phyloP scores from a whole-genome alignment of 768 basidiomycete species.

The Pulveroboletus sp. region DNA sequence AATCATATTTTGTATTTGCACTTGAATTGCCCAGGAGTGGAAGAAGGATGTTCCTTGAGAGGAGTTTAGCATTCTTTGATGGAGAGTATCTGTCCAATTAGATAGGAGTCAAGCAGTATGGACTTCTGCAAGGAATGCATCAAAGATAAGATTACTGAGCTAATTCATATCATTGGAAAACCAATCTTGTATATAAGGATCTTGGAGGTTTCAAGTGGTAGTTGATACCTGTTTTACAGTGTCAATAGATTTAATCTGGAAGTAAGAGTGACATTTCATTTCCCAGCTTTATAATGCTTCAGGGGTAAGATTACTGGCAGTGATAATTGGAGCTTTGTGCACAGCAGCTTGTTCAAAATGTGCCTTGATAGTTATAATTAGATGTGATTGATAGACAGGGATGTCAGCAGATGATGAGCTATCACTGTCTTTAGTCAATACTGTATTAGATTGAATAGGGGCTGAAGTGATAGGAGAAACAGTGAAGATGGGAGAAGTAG shows the following conservation, averaged over 20 bases:
- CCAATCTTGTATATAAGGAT: conserved; percentile 5
- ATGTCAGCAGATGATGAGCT: too few species aligned
- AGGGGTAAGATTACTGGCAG: too few species aligned
- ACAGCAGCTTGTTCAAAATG: not conserved
- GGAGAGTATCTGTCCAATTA: not conserved
- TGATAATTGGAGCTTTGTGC: not conserved
- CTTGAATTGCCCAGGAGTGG: too few species aligned
- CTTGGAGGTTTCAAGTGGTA: not conserved
- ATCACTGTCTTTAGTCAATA: too few species aligned
- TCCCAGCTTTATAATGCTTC: not conserved
- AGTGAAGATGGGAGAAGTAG: too few species aligned
- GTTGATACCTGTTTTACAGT: not conserved
- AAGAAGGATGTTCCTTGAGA: too few species aligned
- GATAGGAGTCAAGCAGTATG: not conserved
- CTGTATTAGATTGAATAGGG: too few species aligned
- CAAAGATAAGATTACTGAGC: not conserved
- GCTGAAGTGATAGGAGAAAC: too few species aligned
- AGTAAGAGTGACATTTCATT: not conserved
- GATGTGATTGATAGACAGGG: too few species aligned
- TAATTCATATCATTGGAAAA: not conserved
- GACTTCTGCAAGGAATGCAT: too few species aligned
- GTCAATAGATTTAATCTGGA: not conserved
- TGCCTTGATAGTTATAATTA: not conserved
- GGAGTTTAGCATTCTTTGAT: not conserved
- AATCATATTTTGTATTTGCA: too few species aligned